Evolutionary conservation across 495 filamentous ascomycete species (phyloP), one percentile per base, ranked within the genome.

Genomic region (Aspergillus conjunctus): DNA sequence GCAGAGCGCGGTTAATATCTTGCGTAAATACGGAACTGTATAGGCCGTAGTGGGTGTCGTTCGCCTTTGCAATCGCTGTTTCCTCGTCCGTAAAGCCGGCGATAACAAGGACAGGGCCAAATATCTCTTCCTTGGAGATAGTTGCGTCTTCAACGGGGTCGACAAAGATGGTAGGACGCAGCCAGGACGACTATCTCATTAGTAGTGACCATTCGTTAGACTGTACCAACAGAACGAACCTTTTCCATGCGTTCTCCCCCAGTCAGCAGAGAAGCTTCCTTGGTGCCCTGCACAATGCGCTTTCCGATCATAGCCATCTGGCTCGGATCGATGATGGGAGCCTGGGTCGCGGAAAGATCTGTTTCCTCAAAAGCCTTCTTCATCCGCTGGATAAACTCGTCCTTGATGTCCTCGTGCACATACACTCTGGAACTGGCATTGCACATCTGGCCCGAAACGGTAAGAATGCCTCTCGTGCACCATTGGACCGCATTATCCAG

Each of bases 91-190:
- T 54, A 17, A 54, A 54, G 10, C 14, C 37, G 33, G 18, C 17
- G 30, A 54, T 41, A 7, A 54, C 51, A 2, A 54, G 32, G 3
- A 54, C 26, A 1, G 51, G 51, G 8, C 51, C 51, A n/a, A 54
- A 54, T 0, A 54, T 39, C 33, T 54, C 51, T 22, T 54, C 51
- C 33, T 54, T 34, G 30, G 11, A 37, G n/a, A 54, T 18, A 1
- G 12, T 34, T 18, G 32, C 18, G 12, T 54, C n/a, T 11, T n/a
- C 31, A 3, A n/a, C 2, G 2, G 34, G 30, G 8, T 39, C 18
- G 10, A 21, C 32, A 21, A 54, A 54, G 12, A 54, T 37, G n/a
- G 51, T 54, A 4, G 51, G 51, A 18, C 9, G 9, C 14, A 46
- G 7, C 44, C 44, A 46, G 44, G 12, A 18, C 6, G 12, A 12